Evolutionary conservation across 345 rosid species (phyloP), one percentile per base, ranked within the genome.

Genomic region (Murraya koenigii): DNA sequence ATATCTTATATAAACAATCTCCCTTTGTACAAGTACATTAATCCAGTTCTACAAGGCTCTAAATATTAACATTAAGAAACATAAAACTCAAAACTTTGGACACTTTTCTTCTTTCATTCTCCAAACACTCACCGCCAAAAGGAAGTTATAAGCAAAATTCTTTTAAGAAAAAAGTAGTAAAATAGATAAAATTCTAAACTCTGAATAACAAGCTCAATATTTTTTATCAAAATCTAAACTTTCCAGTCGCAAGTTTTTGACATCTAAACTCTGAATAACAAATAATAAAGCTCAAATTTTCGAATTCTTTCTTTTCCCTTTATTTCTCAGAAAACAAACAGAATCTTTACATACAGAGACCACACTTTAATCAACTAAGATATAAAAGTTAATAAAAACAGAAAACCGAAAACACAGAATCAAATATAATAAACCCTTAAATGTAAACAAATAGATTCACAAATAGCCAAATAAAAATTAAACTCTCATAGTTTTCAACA

Each of bases 271-370:
- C 71, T 5, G 13, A 61, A 30, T 19, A 72, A 35, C 20, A 36
- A 15, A 71, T 38, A 55, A 14, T 6, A 35, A 7, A 62, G 10
- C 55, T 39, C 67, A 74, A 61, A 39, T 26, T 60, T 74, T 41
- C 30, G 5, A 56, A 11, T 72, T 41, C 8, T 38, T 41, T 41
- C 54, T 1, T 73, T 39, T 60, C 39, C 38, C 56, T 74, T 60
- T 39, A 39, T 60, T 74, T 39, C 28, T 74, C 69, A 28, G 39
- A 38, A 74, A 60, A 9, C 66, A 39, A 74, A 41, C 77, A 60
- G 19, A 74, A 74, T 26, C 67, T 30, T 38, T 25, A 38, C 38
- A 25, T n/a, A 73, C 15, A 23, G 32, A 73, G 6, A 39, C 32
- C 22, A 8, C 69, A 44, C 28, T 47, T 47, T 15, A n/a, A 75